These are phyloP conservation scores for Colletotrichum sp. DNA, from an alignment of 2,329 filamentous ascomycete species.

Conservation along the genomic window DNA sequence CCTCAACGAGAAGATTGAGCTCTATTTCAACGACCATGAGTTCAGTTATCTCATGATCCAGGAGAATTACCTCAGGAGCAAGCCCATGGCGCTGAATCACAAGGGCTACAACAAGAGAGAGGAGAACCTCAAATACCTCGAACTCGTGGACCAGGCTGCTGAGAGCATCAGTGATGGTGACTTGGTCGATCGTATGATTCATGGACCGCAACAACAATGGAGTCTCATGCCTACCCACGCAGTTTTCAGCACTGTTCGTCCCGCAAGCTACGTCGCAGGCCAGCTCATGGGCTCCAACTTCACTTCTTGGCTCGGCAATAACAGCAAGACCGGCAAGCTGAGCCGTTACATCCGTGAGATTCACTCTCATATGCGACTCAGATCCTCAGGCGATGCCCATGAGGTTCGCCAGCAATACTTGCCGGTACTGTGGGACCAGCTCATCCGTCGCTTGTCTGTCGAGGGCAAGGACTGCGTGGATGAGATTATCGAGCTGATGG, in stretches of 20 bases:
- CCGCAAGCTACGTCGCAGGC: slow-evolving; percentile 86
- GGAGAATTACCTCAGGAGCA: slow-evolving; percentile 92
- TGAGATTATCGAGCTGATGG: slow-evolving; percentile 93
- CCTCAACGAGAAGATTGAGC: slow-evolving; percentile 95
- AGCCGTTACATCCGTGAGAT: slow-evolving; percentile 88
- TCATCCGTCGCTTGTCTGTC: slow-evolving; percentile 74
- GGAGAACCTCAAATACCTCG: slow-evolving; percentile 80
- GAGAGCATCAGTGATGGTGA: slow-evolving; percentile 98
- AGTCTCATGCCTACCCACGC: slow-evolving; percentile 97
- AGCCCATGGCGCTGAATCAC: slow-evolving; percentile 68
- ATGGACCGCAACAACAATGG: slow-evolving; percentile 98
- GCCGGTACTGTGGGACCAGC: slow-evolving; percentile 82
- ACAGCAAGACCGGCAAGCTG: slow-evolving; percentile 84
- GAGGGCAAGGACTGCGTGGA: slow-evolving; percentile 84
- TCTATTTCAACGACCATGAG: slow-evolving; percentile 99
- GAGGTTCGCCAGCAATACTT: slow-evolving; percentile 96
- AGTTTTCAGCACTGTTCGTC: slow-evolving; percentile 91
- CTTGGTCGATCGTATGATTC: slow-evolving; percentile 96
- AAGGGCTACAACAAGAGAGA: slow-evolving; percentile 68
- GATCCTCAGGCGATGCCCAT: slow-evolving; percentile 87
- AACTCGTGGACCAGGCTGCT: slow-evolving; percentile 85
- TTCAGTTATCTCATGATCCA: slow-evolving; percentile 98
- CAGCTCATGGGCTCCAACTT: slow-evolving; percentile 78
- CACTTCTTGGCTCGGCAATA: slow-evolving; percentile 92
- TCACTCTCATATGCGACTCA: slow-evolving; percentile 94